Conservation (phyloP, 352 stramenopile species). For the Phytophthora tubulina region DNA sequence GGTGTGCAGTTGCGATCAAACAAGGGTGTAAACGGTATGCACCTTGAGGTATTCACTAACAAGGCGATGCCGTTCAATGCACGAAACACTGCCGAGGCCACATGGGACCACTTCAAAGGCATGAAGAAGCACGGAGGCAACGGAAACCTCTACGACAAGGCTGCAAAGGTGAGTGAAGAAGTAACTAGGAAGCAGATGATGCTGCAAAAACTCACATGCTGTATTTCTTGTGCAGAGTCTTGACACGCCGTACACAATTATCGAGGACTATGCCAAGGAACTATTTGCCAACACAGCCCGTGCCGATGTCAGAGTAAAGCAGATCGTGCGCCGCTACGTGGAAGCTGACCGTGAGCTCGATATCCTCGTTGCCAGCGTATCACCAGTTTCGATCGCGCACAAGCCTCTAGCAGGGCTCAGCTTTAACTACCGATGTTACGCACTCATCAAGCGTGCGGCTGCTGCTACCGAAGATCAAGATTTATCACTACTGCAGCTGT, state of each 20-base stretch:
- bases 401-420: slow-evolving; percentile 43
- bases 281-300: slow-evolving; percentile 34
- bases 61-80: slow-evolving; percentile 51
- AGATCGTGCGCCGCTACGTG: slow-evolving; percentile 62
- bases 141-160: slow-evolving; percentile 45
- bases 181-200: no score
- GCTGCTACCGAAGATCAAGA: slow-evolving; percentile 15
- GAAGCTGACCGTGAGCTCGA: slow-evolving; percentile 60
- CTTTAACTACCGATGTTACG: slow-evolving; percentile 67
- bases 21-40: slow-evolving; percentile 28
- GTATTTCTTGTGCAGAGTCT: slow-evolving; percentile 24
- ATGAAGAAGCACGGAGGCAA: slow-evolving; percentile 48
- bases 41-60: slow-evolving; percentile 48
- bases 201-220: background rate
- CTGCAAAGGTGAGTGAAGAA: slow-evolving; percentile 29
- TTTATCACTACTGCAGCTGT: slow-evolving; percentile 32
- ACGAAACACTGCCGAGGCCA: slow-evolving; percentile 36
- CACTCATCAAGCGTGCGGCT: slow-evolving; percentile 40
- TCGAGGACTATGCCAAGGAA: slow-evolving; percentile 44
- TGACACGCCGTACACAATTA: slow-evolving; percentile 40
- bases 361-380: slow-evolving; percentile 57
- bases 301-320: slow-evolving; percentile 53
- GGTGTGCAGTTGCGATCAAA: slow-evolving; percentile 38
- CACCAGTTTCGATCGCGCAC: slow-evolving; percentile 59
- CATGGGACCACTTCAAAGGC: slow-evolving; percentile 53